These are phyloP conservation scores for Colletotrichum euphorbiae DNA, from an alignment of 2,329 filamentous ascomycete species.

Conservation along the genomic window DNA sequence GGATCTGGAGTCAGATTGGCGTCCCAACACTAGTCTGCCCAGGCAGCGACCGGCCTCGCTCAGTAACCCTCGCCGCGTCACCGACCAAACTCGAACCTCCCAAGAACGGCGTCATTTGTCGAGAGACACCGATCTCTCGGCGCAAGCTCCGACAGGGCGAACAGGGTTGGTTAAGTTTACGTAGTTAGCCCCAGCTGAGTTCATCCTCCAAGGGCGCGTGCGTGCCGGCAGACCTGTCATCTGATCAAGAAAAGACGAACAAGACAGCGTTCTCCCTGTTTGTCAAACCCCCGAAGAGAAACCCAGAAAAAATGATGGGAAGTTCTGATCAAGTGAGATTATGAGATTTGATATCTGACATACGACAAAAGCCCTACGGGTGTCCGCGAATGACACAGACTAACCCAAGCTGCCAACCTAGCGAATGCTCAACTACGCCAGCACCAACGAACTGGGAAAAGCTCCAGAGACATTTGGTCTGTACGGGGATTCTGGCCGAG, in stretches of 20 bases:
- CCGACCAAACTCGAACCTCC: background rate
- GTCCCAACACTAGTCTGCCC: constrained; percentile 1
- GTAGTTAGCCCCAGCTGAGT: no score
- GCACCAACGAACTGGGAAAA: background rate
- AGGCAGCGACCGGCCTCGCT: background rate
- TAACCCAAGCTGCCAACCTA: background rate
- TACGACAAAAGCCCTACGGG: background rate
- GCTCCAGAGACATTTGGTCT: background rate
- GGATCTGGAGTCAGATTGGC: background rate
- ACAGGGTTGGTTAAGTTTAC: background rate
- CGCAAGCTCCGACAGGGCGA: background rate
- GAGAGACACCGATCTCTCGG: constrained; percentile 6
- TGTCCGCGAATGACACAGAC: background rate
- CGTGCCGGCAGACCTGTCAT: background rate
- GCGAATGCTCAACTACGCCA: background rate
- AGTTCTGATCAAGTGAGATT: background rate
- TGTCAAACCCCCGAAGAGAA: no score
- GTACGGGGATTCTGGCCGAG: constrained; percentile 1
- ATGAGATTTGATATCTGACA: constrained; percentile 27
- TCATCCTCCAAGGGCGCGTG: background rate
- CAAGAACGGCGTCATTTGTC: constrained; percentile 10
- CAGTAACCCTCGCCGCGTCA: background rate
- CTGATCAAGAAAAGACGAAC: no score
- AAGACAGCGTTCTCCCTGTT: background rate
- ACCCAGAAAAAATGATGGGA: no score